phyloP scores from a whole-genome alignment of 1,284 basidiomycete genomes.

The Leccinum colubrinum region DNA sequence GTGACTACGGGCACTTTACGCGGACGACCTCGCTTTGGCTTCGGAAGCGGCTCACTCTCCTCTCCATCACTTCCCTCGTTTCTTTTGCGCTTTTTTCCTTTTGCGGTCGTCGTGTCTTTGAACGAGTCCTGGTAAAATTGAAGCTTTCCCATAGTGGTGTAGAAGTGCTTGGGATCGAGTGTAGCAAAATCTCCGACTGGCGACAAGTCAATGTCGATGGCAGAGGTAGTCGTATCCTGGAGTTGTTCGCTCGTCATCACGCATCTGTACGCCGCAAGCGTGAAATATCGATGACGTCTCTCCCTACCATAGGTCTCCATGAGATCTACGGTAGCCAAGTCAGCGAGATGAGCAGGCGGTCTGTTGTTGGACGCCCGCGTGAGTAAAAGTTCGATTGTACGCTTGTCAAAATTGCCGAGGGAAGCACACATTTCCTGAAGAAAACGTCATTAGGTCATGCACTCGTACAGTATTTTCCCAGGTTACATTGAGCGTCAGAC shows the following conservation, averaged over 20 bases:
- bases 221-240: slow-evolving; percentile 44
- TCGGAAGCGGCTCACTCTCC: slow-evolving; percentile 31
- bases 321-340: slow-evolving; percentile 63
- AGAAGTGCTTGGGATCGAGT: slow-evolving; percentile 49
- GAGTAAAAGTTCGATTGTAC: slow-evolving; percentile 77
- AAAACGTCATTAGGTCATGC: slow-evolving; percentile 13
- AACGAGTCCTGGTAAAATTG: slow-evolving; percentile 48
- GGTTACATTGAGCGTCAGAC: slow-evolving; percentile 69
- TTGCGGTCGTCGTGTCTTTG: slow-evolving; percentile 31
- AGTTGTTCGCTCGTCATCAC: slow-evolving; percentile 59
- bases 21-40: slow-evolving; percentile 38
- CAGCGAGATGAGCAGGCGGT: slow-evolving; percentile 67
- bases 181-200: slow-evolving; percentile 53
- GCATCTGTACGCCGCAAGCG: slow-evolving; percentile 54
- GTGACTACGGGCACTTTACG: slow-evolving; percentile 26
- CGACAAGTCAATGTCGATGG: slow-evolving; percentile 45
- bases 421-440: slow-evolving; percentile 62
- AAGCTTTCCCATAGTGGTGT: slow-evolving; percentile 42
- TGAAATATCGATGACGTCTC: slow-evolving; percentile 78
- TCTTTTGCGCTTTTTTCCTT: slow-evolving; percentile 31
- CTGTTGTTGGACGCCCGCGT: slow-evolving; percentile 59
- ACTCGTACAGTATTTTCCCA: slow-evolving; percentile 3
- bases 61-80: slow-evolving; percentile 21
- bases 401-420: slow-evolving; percentile 70
- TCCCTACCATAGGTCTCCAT: slow-evolving; percentile 79